These are phyloP conservation scores for Triticum timopheevii DNA, from an alignment of 176 grass and related monocot species.

Conservation along the genomic window DNA sequence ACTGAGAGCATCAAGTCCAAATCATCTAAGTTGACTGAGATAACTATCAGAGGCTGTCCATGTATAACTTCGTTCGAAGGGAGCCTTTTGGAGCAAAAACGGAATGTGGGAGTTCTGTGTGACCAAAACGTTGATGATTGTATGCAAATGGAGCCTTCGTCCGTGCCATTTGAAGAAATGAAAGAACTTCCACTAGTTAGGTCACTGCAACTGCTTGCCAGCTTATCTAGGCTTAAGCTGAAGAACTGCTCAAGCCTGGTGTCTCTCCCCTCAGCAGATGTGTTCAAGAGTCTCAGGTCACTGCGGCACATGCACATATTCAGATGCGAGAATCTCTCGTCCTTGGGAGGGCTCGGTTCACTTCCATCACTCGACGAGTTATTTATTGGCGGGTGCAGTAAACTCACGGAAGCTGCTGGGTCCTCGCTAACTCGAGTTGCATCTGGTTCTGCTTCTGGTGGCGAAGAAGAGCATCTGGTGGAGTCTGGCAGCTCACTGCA, in stretches of 20 bases:
- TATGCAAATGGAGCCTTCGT: neutral
- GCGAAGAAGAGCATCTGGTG: neutral
- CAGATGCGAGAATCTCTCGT: neutral
- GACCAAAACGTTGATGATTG: fast-evolving
- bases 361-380: fast-evolving
- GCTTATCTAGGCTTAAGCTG: fast-evolving
- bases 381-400: neutral
- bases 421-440: neutral
- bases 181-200: neutral
- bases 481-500: neutral
- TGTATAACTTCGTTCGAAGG: neutral
- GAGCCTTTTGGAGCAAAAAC: constrained; percentile 6
- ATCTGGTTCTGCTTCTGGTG: neutral
- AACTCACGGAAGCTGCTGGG: neutral
- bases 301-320: fast-evolving
- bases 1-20: no score
- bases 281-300: neutral
- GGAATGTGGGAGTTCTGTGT: neutral
- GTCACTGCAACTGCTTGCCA: neutral
- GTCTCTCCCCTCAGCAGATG: neutral
- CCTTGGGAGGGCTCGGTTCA: neutral
- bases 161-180: constrained; percentile 19
- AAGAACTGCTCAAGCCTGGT: neutral
- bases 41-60: neutral
- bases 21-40: neutral